phyloP scores from a whole-genome alignment of 2,329 filamentous ascomycete genomes.

The Claviceps arundinis region DNA sequence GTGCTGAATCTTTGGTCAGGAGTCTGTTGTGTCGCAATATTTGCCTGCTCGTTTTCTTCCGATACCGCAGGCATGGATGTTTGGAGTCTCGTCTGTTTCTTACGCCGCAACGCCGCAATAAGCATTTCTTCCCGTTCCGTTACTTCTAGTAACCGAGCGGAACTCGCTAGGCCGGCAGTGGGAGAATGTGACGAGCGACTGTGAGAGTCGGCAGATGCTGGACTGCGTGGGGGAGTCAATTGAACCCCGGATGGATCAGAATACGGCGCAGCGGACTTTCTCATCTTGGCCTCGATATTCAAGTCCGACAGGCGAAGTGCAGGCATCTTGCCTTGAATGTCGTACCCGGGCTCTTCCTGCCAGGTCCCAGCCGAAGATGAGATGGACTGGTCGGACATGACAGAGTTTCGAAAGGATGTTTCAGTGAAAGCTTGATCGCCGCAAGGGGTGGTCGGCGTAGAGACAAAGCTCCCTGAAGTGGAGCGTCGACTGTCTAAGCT shows the following conservation, averaged over 20 bases:
- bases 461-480: slow-evolving; percentile 6
- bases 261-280: neutral
- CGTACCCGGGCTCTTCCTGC: slow-evolving; percentile 18
- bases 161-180: slow-evolving; percentile 17
- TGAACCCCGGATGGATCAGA: slow-evolving; percentile 21
- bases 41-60: slow-evolving; percentile 14
- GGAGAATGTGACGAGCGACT: slow-evolving; percentile 27
- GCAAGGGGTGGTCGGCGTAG: slow-evolving; percentile 14
- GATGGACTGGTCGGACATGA: slow-evolving; percentile 25
- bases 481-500: slow-evolving; percentile 6
- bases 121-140: slow-evolving; percentile 46
- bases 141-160: slow-evolving; percentile 40
- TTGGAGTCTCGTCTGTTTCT: slow-evolving; percentile 42
- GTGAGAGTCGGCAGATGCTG: slow-evolving; percentile 37
- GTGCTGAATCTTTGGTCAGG: neutral
- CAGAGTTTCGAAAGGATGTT: slow-evolving; percentile 15
- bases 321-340: slow-evolving; percentile 26
- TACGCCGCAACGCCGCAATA: slow-evolving; percentile 41
- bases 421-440: slow-evolving; percentile 14
- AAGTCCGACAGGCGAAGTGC: slow-evolving; percentile 14
- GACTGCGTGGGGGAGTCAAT: slow-evolving; percentile 37
- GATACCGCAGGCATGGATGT: slow-evolving; percentile 30
- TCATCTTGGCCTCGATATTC: slow-evolving; percentile 4
- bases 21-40: neutral
- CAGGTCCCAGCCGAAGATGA: slow-evolving; percentile 22